phyloP scores from a whole-genome alignment of 345 rosid species.

The Lepidium aucheri region DNA sequence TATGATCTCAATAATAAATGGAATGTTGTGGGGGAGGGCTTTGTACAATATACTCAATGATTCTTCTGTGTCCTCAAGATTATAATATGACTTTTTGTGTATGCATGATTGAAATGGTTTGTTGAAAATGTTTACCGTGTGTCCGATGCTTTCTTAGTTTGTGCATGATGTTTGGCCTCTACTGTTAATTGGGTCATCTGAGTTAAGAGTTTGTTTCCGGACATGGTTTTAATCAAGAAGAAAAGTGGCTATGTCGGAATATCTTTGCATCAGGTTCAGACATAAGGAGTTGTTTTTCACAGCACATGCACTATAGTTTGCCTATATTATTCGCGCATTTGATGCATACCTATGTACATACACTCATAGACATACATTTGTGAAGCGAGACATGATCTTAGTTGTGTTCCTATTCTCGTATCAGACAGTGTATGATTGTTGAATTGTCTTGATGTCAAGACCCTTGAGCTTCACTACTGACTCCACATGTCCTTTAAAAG shows the following conservation, averaged over 20 bases:
- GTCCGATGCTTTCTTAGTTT: not conserved
- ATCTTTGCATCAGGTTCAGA: not conserved
- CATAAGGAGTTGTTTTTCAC: not conserved
- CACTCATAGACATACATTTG: no score
- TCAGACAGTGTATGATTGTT: constrained; percentile 45
- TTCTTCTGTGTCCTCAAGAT: not conserved
- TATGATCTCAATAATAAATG: constrained; percentile 7
- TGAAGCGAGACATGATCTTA: not conserved
- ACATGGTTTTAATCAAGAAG: not conserved
- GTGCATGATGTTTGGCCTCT: not conserved
- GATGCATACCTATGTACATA: not conserved
- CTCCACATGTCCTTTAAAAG: constrained; percentile 53
- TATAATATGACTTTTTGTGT: not conserved
- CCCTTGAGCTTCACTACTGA: constrained; percentile 17
- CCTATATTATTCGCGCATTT: not conserved
- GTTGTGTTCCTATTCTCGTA: not conserved
- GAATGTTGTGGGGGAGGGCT: not conserved
- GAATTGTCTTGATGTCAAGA: constrained; percentile 43
- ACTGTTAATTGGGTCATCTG: not conserved
- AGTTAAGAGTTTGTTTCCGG: not conserved
- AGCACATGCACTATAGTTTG: no score
- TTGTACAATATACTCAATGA: not conserved
- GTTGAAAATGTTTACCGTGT: not conserved
- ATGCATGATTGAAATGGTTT: not conserved
- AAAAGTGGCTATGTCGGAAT: not conserved